Evolutionary conservation across 2,329 filamentous ascomycete species (phyloP), one percentile per base, ranked within the genome.

Genomic region (Aspergillus sp.): DNA sequence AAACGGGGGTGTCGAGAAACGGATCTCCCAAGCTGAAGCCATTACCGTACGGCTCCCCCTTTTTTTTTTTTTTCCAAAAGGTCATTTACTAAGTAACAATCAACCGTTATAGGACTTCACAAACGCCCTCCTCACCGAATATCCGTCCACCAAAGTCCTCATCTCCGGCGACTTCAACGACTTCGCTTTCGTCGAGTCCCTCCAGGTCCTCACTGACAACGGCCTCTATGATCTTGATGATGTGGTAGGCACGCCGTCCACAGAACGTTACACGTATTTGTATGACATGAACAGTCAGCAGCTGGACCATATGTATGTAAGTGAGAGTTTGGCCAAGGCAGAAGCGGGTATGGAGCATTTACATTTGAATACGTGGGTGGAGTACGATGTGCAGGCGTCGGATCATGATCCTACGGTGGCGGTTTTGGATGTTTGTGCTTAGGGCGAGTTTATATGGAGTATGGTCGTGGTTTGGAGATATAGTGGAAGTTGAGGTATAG

Each of bases 111-210:
- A 75, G 74, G 56, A 68, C 12, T 86, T 85, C 57, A 73, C 84
- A 46, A 65, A 72, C 1, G 48, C 78, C 48, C 81, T 88, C 54
- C 74, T 86, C 17, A 62, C 69, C 6, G 59, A 74, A 37, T 78
- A 86, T 64, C 61, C 70, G 9, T 66, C 75, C 13, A 83, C 84
- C 0, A 71, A 71, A 20, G 63, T 88, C 54, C 75, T 88, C 50
- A 68, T 74, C 2, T 77, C 80, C 0, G 85, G 85, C 22, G 85
- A 88, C 67, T 88, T 84, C 62, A 88, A 88, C 72, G 85, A 88
- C 63, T 88, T 85, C 61, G 62, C 76, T 4, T 82, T 83, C 52
- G 83, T 82, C 7, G 59, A 74, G 61, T 83, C 84, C 1, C 64
- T 87, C 43, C 62, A 73, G 50, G 68, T 68, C 1, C 85, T 87